phyloP scores from a whole-genome alignment of 1,284 basidiomycete species.

The Ganoderma meredithae region DNA sequence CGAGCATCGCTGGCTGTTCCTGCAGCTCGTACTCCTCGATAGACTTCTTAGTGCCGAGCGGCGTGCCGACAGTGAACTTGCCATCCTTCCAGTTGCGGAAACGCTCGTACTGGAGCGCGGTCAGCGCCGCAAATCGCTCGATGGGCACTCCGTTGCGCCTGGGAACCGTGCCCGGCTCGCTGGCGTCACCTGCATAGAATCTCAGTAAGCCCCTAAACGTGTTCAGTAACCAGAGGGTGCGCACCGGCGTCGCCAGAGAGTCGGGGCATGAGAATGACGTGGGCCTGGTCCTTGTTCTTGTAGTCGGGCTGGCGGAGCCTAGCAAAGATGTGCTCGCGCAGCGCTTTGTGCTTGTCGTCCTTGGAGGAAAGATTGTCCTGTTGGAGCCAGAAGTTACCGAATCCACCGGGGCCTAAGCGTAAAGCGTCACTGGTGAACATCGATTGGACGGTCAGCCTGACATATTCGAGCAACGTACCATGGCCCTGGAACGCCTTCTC shows the following conservation, averaged over 20 bases:
- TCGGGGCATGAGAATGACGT: conserved; percentile 40
- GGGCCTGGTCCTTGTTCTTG: conserved; percentile 26
- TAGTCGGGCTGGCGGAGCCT: conserved; percentile 31
- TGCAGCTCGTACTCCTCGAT: conserved; percentile 30
- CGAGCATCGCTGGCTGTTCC: conserved; percentile 38
- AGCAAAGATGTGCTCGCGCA: conserved; percentile 31
- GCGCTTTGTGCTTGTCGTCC: background rate
- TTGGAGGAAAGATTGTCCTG: conserved; percentile 14
- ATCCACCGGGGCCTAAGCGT: conserved; percentile 22
- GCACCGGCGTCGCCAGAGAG: conserved; percentile 39
- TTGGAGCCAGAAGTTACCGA: conserved; percentile 27
- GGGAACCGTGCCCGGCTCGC: background rate
- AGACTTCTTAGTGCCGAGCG: conserved; percentile 4
- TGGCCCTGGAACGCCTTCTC: conserved; percentile 35
- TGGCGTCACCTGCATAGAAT: background rate
- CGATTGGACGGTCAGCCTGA: no score
- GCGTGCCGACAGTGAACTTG: conserved; percentile 29
- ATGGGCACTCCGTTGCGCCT: conserved; percentile 13
- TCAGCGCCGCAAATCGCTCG: conserved; percentile 37
- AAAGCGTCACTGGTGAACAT: background rate
- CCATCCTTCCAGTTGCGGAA: conserved; percentile 42
- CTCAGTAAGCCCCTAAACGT: background rate
- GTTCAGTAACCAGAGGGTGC: no score
- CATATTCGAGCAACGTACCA: conserved; percentile 16
- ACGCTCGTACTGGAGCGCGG: conserved; percentile 43